Conservation (phyloP, 192 early-diverging fungal species). For the Gamsiella multidivaricata region DNA sequence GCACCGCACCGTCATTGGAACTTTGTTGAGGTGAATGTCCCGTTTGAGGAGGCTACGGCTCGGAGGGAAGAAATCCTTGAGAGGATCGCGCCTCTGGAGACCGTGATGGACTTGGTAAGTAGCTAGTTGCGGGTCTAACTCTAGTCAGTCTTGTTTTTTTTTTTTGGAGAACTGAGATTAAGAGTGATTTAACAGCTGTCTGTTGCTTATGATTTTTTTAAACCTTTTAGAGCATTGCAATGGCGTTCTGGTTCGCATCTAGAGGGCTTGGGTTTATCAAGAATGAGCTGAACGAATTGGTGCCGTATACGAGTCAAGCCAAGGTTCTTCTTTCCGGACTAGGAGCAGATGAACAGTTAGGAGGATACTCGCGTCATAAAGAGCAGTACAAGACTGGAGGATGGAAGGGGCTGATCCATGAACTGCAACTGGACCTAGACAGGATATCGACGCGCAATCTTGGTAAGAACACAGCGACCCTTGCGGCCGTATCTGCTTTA, state of each 20-base stretch:
- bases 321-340: conserved; percentile 88
- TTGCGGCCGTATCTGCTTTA: neutral
- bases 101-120: conserved; percentile 91
- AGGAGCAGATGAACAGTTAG: conserved; percentile 95
- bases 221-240: conserved; percentile 84
- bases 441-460: conserved; percentile 91
- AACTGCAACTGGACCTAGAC: conserved; percentile 85
- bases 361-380: conserved; percentile 90
- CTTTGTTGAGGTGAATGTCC: conserved; percentile 91
- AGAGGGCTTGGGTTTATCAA: conserved; percentile 73
- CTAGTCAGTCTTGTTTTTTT: conserved; percentile 11
- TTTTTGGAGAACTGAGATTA: neutral
- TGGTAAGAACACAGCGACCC: conserved; percentile 33
- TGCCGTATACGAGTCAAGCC: conserved; percentile 71
- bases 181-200: too few species aligned
- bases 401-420: conserved; percentile 75
- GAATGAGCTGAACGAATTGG: conserved; percentile 21
- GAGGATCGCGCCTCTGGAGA: conserved; percentile 83
- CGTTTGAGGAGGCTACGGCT: conserved; percentile 73
- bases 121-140: too few species aligned
- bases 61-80: conserved; percentile 70
- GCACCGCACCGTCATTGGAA: conserved; percentile 84
- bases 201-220: neutral
- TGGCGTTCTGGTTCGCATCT: conserved; percentile 96
- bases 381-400: conserved; percentile 71